Conservation (phyloP, 495 filamentous ascomycete genomes). For the Peziza echinospora region DNA sequence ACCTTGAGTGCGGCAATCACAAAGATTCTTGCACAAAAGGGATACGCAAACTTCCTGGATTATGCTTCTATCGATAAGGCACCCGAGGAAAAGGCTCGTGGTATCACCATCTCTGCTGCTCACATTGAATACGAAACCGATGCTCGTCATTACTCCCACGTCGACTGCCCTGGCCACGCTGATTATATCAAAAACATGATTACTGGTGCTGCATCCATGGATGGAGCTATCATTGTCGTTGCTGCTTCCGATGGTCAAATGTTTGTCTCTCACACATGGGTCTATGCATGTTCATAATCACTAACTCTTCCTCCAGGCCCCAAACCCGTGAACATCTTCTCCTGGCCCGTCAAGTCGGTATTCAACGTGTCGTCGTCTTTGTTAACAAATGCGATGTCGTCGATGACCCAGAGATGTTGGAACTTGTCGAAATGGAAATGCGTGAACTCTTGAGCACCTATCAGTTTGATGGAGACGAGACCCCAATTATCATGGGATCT, state of each 20-base stretch:
- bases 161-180: slow-evolving; percentile 98
- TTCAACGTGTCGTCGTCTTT: slow-evolving; percentile 94
- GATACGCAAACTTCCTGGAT: slow-evolving; percentile 77
- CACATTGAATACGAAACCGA: slow-evolving; percentile 97
- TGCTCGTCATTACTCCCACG: slow-evolving; percentile 85
- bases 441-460: slow-evolving; percentile 79
- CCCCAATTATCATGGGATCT: slow-evolving; percentile 87
- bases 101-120: slow-evolving; percentile 95
- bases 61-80: slow-evolving; percentile 98
- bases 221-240: slow-evolving; percentile 94
- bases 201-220: slow-evolving; percentile 91
- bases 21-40: slow-evolving; percentile 86
- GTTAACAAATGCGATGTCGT: slow-evolving; percentile 98
- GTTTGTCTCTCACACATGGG: slow-evolving; percentile 25
- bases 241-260: slow-evolving; percentile 98
- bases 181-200: slow-evolving; percentile 99
- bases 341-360: slow-evolving; percentile 90
- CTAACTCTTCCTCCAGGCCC: slow-evolving; percentile 35
- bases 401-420: slow-evolving; percentile 96
- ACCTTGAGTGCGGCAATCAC: slow-evolving; percentile 96
- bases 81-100: slow-evolving; percentile 96
- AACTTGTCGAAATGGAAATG: slow-evolving; percentile 99
- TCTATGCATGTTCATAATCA: slow-evolving; percentile 1
- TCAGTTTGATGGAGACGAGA: slow-evolving; percentile 94
- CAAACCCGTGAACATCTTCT: slow-evolving; percentile 97